Base-by-base conservation (phyloP, 257 asterid species). In the Solanum dulcamara region DNA sequence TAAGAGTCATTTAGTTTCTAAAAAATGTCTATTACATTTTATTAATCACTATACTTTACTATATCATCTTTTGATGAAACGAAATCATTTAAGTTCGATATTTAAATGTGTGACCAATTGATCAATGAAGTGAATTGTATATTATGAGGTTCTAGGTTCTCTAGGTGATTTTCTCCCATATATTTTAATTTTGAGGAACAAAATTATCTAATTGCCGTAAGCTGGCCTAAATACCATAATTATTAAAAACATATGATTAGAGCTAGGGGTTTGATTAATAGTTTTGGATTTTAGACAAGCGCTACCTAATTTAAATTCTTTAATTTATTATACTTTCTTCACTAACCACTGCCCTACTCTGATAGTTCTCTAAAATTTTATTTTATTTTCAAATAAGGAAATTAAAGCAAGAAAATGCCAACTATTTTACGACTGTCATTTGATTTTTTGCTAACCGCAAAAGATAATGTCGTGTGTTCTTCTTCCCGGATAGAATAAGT, bases 221-320 rank as follows among this genome's bases (percentile, higher is more conserved):
- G 9, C 42, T 7, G 5, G 7, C 7, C 7, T 9, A 37, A 37
- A 3, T 9, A 6, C 7, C 42, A 37, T 6, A 5, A 5, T 37
- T 37, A 37, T 37, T 37, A 37, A 37, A 1, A 5, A 5, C 7
- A 5, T 37, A 0, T 3, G 7, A 26, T 60, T 60, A 62, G 40
- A 46, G 5, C 1, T 44, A 17, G 26, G 32, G 26, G 26, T 5
- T 28, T 46, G 6, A 46, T 18, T 15, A 28, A 44, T 77, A 77
- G 6, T 77, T 26, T 44, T 28, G 28, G 17, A 64, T 59, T 71
- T 83, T 60, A 57, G 87, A 88, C 88, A 80, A 67, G 81, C 83
- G 81, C 83, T 70, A 89, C 85, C 87, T 70, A 81, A 64, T 71
- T 55, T 51, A 15, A 59, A 68, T 86, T 72, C 28, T 55, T 87